A percentile compares a stretch with the other conserved stretches of the same genome.
Evolutionary conservation across 345 rosid species (phyloP).

Genomic region (Pseudoturritis turrita): DNA sequence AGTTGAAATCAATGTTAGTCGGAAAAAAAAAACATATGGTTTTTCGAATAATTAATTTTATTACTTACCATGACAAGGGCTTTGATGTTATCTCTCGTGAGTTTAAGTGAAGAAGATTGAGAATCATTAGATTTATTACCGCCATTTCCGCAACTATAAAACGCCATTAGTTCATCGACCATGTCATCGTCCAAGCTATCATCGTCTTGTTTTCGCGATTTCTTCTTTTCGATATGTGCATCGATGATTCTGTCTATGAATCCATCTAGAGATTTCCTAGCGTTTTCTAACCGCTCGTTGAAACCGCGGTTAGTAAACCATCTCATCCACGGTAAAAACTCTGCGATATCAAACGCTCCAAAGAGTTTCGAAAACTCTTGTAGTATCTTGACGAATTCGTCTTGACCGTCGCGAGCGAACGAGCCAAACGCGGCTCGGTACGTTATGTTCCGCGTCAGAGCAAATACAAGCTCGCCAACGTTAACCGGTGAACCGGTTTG

Average conservation of each 20-base stretch:
- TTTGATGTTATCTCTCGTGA: constrained; percentile 75
- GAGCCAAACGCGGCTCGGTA: constrained; percentile 88
- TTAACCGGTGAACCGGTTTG: constrained; percentile 46
- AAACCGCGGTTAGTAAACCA: constrained; percentile 56
- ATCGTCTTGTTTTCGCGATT: not conserved
- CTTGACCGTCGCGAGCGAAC: constrained; percentile 55
- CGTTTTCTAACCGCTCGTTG: constrained; percentile 46
- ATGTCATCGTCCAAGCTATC: constrained; percentile 48
- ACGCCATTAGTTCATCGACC: constrained; percentile 84
- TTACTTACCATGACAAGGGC: constrained; percentile 83
- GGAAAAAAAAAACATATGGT: not conserved
- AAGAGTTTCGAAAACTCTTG: constrained; percentile 90
- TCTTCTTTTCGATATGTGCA: constrained; percentile 54
- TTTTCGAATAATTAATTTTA: not conserved
- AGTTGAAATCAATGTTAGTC: too few relatives aligned
- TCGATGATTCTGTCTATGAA: constrained; percentile 78
- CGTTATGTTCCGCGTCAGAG: constrained; percentile 58
- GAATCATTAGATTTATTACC: constrained; percentile 35
- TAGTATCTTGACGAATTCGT: constrained; percentile 57
- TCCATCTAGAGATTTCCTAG: constrained; percentile 54
- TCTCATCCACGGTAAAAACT: constrained; percentile 73
- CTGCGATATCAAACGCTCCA: constrained; percentile 74
- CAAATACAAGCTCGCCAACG: constrained; percentile 66
- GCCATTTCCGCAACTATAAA: constrained; percentile 45
- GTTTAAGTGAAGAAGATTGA: constrained; percentile 44